phyloP scores from a whole-genome alignment of 192 early-diverging fungal species.

The Borealophlyctis nickersoniae region DNA sequence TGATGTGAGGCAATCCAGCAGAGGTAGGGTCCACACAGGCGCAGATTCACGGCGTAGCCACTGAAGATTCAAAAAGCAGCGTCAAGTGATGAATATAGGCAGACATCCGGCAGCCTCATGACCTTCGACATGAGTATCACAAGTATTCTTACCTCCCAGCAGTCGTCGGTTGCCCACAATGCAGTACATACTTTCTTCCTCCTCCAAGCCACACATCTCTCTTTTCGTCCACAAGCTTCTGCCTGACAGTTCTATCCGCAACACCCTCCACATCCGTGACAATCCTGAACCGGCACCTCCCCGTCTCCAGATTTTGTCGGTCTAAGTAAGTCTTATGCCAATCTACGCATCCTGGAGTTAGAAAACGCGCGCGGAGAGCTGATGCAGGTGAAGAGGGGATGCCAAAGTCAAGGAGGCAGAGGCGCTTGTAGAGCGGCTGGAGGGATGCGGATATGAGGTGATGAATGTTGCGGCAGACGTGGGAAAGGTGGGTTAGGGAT shows the following conservation, averaged over 20 bases:
- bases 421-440: slow-evolving; percentile 23
- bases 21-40: slow-evolving; percentile 32
- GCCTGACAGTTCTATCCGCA: slow-evolving; percentile 8
- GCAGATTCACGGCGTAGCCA: slow-evolving; percentile 36
- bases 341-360: slow-evolving; percentile 2
- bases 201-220: slow-evolving; percentile 2
- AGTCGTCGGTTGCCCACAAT: slow-evolving; percentile 35
- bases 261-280: slow-evolving; percentile 20
- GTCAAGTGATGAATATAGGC: too few relatives aligned
- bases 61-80: slow-evolving; percentile 21
- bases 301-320: slow-evolving; percentile 24
- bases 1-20: slow-evolving; percentile 24
- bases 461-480: slow-evolving; percentile 9
- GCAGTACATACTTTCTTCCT: slow-evolving; percentile 24
- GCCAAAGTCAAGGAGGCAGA: not conserved
- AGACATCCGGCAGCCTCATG: too few relatives aligned
- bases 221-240: slow-evolving; percentile 22
- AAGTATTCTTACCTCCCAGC: slow-evolving; percentile 25
- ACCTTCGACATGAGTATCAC: too few relatives aligned
- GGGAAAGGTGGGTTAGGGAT: slow-evolving; percentile 10
- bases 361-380: slow-evolving; percentile 9
- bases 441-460: slow-evolving; percentile 6
- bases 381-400: not conserved
- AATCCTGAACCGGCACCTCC: slow-evolving; percentile 29
- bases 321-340: slow-evolving; percentile 28